Percentiles rank a stretch among this genome's conserved stretches.
Evolutionary conservation across 352 stramenopile genomes (phyloP).

Genomic region (Globisporangium iwayamae): DNA sequence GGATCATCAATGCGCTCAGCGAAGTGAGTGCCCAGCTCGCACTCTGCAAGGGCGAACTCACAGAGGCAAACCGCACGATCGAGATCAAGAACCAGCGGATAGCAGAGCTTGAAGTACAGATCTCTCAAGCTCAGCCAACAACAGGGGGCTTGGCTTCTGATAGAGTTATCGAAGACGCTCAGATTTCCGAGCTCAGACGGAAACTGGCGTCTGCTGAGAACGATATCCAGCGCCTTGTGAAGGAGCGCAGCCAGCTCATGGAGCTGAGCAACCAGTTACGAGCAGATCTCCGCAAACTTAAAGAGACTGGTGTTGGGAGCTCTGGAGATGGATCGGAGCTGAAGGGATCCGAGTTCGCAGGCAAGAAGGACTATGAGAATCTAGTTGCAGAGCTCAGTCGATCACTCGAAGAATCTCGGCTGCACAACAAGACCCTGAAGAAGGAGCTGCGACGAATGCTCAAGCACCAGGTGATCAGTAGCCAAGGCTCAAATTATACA

Average conservation of each 20-base stretch:
- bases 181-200: conserved; percentile 36
- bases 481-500: conserved; percentile 6
- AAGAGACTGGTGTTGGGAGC: conserved; percentile 13
- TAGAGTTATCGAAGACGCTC: conserved; percentile 25
- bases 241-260: conserved; percentile 72
- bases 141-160: neutral
- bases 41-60: conserved; percentile 38
- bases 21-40: conserved; percentile 27
- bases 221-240: conserved; percentile 63
- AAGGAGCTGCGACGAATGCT: conserved; percentile 74
- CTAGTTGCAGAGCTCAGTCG: conserved; percentile 63
- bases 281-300: conserved; percentile 48
- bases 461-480: conserved; percentile 50
- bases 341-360: conserved; percentile 36
- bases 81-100: conserved; percentile 43
- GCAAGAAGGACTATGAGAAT: conserved; percentile 72
- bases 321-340: neutral
- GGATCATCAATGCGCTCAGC: conserved; percentile 5
- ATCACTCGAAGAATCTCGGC: conserved; percentile 59
- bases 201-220: conserved; percentile 41
- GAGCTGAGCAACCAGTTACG: conserved; percentile 77
- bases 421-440: conserved; percentile 83
- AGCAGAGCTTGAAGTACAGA: conserved; percentile 33
- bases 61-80: conserved; percentile 36
- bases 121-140: conserved; percentile 22